These are phyloP conservation scores for Elongisporangium prolatum DNA, from an alignment of 352 stramenopile species.

Conservation along the genomic window DNA sequence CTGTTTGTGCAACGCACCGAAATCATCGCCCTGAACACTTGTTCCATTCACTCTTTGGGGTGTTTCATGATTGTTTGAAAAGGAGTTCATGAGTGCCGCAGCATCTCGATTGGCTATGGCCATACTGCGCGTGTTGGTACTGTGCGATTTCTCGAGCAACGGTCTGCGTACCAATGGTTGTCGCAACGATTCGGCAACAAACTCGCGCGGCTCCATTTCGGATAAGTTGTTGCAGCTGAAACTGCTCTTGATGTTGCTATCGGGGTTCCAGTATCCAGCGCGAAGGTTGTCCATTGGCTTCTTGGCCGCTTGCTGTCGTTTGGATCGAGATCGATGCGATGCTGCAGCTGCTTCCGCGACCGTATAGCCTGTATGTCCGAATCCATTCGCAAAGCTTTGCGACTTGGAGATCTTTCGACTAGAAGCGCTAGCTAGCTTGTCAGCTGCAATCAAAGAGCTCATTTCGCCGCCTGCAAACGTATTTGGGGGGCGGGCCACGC, in stretches of 20 bases:
- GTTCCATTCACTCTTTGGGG: conserved; percentile 21
- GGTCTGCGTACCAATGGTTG: neutral
- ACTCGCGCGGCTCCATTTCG: conserved; percentile 50
- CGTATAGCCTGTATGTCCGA: conserved; percentile 47
- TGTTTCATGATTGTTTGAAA: conserved; percentile 46
- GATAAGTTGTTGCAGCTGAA: conserved; percentile 79
- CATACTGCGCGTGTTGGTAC: conserved; percentile 33
- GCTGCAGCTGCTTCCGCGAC: conserved; percentile 60
- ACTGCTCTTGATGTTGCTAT: conserved; percentile 72
- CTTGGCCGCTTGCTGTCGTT: conserved; percentile 24
- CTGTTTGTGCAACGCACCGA: conserved; percentile 30
- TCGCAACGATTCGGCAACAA: conserved; percentile 30
- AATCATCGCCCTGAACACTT: conserved; percentile 22
- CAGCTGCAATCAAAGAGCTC: conserved; percentile 5
- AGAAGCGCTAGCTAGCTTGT: conserved; percentile 8
- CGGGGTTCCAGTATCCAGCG: conserved; percentile 65
- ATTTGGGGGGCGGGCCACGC: conserved; percentile 16
- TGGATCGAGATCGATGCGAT: conserved; percentile 55
- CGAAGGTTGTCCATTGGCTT: conserved; percentile 42
- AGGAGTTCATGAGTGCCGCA: conserved; percentile 20
- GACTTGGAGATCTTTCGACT: conserved; percentile 46
- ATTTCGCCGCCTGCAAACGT: conserved; percentile 39
- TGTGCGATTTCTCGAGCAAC: conserved; percentile 24
- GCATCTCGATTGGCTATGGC: conserved; percentile 20
- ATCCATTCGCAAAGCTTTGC: conserved; percentile 46